These are phyloP conservation scores for Cantharellus anzutake DNA, from an alignment of 768 basidiomycete genomes.

Conservation along the genomic window DNA sequence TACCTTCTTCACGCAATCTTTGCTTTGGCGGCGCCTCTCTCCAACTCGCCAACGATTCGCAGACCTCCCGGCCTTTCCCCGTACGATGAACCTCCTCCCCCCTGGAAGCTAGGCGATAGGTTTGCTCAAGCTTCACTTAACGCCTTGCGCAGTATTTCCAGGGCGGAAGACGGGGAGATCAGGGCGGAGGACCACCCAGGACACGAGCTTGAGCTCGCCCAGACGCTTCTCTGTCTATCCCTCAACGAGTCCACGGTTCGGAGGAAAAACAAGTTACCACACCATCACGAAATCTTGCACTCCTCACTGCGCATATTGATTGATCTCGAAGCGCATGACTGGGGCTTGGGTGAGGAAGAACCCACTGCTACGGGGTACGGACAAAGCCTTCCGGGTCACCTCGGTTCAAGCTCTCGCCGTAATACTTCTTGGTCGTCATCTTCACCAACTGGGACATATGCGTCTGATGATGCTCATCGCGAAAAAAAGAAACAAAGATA, in stretches of 20 bases:
- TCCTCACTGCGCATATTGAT: neutral
- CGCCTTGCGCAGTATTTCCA: constrained; percentile 16
- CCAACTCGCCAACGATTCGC: constrained; percentile 42
- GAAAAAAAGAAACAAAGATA: neutral
- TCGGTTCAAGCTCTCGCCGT: no score
- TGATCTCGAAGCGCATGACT: neutral
- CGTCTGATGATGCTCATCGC: constrained; percentile 31
- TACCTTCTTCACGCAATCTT: constrained; percentile 58
- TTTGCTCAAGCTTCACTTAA: constrained; percentile 41
- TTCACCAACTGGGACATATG: neutral
- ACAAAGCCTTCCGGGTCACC: constrained; percentile 27
- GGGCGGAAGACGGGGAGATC: constrained; percentile 54
- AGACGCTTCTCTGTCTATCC: constrained; percentile 1
- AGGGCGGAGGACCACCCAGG: neutral
- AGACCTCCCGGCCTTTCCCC: constrained; percentile 16
- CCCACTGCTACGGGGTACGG: constrained; percentile 35
- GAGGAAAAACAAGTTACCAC: neutral
- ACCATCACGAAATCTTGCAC: neutral
- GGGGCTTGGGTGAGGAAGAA: neutral
- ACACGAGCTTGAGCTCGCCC: constrained; percentile 1
- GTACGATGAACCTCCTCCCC: constrained; percentile 13
- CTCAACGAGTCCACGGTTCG: constrained; percentile 6
- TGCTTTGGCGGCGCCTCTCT: constrained; percentile 60
- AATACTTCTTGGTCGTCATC: no score
- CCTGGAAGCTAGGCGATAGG: constrained; percentile 10